phyloP scores from a whole-genome alignment of 2,329 filamentous ascomycete genomes.

The Verticillium tricorpus region DNA sequence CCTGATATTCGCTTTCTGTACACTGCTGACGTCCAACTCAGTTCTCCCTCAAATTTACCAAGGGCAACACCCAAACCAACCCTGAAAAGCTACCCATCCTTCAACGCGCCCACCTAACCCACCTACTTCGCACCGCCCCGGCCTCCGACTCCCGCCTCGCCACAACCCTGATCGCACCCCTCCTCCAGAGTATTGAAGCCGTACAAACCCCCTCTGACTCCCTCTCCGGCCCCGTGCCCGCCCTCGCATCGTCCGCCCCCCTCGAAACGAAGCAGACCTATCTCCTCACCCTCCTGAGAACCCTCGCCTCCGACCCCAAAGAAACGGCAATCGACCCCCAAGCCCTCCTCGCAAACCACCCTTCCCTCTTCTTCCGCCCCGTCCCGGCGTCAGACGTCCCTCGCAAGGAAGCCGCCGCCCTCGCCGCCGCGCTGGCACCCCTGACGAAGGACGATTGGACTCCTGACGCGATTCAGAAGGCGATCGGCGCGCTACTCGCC shows the following conservation, averaged over 20 bases:
- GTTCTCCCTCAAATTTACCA: constrained; percentile 86
- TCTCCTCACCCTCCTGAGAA: constrained; percentile 8
- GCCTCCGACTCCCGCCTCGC: constrained; percentile 7
- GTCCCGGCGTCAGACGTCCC: not conserved
- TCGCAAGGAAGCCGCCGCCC: not conserved
- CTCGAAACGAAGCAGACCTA: not conserved
- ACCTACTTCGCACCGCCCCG: constrained; percentile 21
- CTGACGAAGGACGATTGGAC: constrained; percentile 6
- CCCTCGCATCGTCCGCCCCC: constrained; percentile 2
- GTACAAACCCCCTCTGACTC: not conserved
- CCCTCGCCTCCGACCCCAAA: constrained; percentile 9
- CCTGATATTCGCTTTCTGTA: not conserved
- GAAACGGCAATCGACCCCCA: constrained; percentile 7
- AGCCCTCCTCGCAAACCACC: constrained; percentile 9
- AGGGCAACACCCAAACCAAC: constrained; percentile 80
- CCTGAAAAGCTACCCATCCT: constrained; percentile 76
- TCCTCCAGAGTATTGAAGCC: constrained; percentile 7
- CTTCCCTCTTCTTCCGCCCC: constrained; percentile 13
- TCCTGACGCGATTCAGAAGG: constrained; percentile 6
- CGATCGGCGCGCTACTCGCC: constrained; percentile 4
- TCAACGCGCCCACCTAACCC: constrained; percentile 59
- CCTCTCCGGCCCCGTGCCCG: not conserved
- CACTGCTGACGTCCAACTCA: constrained; percentile 29
- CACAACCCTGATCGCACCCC: constrained; percentile 9
- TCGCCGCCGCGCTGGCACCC: not conserved